phyloP scores from a whole-genome alignment of 768 basidiomycete species.

The Mycena rebaudengoi region DNA sequence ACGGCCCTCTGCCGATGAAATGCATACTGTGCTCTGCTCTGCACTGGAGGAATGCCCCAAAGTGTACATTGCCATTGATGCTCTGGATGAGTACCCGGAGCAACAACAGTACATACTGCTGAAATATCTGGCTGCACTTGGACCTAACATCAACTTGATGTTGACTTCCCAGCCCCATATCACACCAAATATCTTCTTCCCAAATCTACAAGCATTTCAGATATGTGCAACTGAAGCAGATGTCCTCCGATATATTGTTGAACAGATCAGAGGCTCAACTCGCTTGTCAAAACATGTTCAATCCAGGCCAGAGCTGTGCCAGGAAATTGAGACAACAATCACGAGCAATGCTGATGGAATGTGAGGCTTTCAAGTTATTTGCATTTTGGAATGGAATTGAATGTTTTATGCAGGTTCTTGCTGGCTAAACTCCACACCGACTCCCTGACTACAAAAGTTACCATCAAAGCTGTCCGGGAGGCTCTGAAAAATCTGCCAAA shows the following conservation, averaged over 20 bases:
- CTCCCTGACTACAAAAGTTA: neutral
- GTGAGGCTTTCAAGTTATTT: neutral
- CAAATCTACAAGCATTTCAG: neutral
- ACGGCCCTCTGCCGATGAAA: neutral
- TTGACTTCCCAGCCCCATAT: neutral
- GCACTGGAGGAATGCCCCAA: neutral
- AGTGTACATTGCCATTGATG: slow-evolving; percentile 3
- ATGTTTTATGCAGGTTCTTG: neutral
- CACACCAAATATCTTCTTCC: neutral
- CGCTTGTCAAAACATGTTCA: neutral
- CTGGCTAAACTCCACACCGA: slow-evolving; percentile 6
- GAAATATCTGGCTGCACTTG: neutral
- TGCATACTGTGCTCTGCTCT: neutral
- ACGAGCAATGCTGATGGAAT: neutral
- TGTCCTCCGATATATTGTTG: neutral
- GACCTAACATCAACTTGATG: neutral
- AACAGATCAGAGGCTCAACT: neutral
- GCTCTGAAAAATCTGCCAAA: neutral
- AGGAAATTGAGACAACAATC: neutral
- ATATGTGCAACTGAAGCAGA: neutral
- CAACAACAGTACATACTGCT: neutral
- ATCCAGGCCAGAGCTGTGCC: neutral
- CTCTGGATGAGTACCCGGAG: slow-evolving; percentile 6
- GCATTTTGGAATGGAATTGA: neutral
- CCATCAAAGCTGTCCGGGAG: neutral